Conservation (phyloP, 2,329 filamentous ascomycete genomes). For the Curvularia spicifera region DNA sequence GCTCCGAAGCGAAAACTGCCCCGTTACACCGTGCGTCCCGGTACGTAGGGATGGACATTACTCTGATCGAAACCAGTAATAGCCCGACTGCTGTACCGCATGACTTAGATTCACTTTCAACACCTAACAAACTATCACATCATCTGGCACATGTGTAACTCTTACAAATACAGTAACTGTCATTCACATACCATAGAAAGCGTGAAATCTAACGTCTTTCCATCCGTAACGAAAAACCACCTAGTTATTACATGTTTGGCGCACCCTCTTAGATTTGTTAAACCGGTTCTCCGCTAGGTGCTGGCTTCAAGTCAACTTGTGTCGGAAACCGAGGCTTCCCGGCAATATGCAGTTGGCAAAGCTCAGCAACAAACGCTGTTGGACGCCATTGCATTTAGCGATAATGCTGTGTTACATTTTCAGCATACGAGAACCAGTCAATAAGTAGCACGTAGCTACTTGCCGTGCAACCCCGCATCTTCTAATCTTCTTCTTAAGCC, state of each 20-base stretch:
- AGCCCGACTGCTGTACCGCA: too few species aligned
- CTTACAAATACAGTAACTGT: too few species aligned
- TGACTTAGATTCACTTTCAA: too few species aligned
- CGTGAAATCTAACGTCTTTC: too few species aligned
- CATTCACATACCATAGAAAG: too few species aligned
- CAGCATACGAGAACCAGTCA: background rate
- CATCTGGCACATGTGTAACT: background rate
- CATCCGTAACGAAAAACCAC: too few species aligned
- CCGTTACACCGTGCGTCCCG: too few species aligned
- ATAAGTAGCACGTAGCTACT: background rate
- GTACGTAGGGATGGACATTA: too few species aligned
- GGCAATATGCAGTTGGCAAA: background rate
- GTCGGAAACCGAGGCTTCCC: background rate
- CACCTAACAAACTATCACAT: too few species aligned
- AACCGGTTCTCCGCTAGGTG: background rate
- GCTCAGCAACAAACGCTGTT: background rate
- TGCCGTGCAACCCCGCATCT: background rate
- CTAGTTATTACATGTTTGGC: background rate
- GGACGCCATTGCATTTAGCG: background rate
- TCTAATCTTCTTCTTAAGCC: background rate
- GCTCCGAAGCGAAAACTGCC: too few species aligned
- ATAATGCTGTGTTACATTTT: background rate
- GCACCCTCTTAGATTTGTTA: background rate
- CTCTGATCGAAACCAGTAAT: too few species aligned
- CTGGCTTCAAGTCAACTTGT: background rate